Evolutionary conservation across 2,329 filamentous ascomycete species (phyloP), one percentile per base, ranked within the genome.

Genomic region (Colletotrichum liriopes): DNA sequence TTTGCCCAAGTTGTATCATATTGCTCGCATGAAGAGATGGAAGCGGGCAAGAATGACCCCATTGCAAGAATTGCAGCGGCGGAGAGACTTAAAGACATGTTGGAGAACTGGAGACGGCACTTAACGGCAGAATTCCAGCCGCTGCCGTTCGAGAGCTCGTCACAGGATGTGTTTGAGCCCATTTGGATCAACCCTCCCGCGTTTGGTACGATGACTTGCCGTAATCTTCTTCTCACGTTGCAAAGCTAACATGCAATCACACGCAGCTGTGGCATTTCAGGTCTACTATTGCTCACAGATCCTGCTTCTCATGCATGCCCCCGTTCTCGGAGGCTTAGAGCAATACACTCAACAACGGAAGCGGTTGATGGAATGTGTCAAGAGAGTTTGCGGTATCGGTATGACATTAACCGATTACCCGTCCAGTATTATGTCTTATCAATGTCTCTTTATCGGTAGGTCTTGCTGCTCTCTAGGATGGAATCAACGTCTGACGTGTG

Each of bases 1-100:
- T 82, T 90, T 5, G 86, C 87, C 1, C 85, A 89, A 74, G 86
- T 86, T 2, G 85, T 91, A 6, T 89, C 90, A 67, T 91, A 89
- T 77, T 87, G 86, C 58, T 88, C 88, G 0, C 82, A 84, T 81
- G 45, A 71, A 7, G 72, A 75, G 11, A 67, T 56, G 0, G 63
- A 74, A 35, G 67, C 37, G 5, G 71, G 56, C 12, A 65, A 51
- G 43, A 45, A 32, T 20, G 71, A 70, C 51, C 82, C 87, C 23
- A 84, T 88, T 32, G 82, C 61, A 43, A 82, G 87, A 26, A 84
- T 89, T 43, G 82, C 84, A 9, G 81, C 84, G 59, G 86, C 83
- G 0, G 83, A 84, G 68, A 82, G 82, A 12, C 77, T 89, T 0
- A 79, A 87, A 12, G 82, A 83, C 41, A 84, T 86, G 76, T 77